Conservation (phyloP, 2,329 filamentous ascomycete species). For the Arthrinium phaeospermum region DNA sequence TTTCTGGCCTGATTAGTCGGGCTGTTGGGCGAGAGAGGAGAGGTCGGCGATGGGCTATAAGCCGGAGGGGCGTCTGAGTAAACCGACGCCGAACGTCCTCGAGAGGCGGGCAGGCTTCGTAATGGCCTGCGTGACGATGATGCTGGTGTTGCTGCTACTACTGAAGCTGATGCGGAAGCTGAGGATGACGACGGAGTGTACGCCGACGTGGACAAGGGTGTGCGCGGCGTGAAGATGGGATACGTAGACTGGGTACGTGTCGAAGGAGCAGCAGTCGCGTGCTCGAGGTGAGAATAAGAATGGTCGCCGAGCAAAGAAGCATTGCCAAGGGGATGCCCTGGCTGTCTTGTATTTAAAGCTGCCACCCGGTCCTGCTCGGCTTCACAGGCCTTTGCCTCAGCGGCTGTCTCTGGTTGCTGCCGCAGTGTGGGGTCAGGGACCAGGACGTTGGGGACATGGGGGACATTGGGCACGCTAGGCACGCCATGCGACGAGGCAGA, state of each 20-base stretch:
- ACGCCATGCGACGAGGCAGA: slow-evolving; percentile 42
- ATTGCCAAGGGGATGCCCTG: slow-evolving; percentile 14
- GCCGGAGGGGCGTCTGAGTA: slow-evolving; percentile 54
- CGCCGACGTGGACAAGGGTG: slow-evolving; percentile 24
- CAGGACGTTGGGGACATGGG: slow-evolving; percentile 53
- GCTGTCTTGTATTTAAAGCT: slow-evolving; percentile 17
- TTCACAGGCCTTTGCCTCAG: slow-evolving; percentile 51
- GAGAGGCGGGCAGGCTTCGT: slow-evolving; percentile 26
- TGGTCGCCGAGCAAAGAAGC: slow-evolving; percentile 18
- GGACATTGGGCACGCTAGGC: slow-evolving; percentile 54
- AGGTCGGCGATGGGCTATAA: slow-evolving; percentile 50
- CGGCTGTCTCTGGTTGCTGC: slow-evolving; percentile 36
- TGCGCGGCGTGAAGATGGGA: slow-evolving; percentile 14
- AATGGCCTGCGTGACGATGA: slow-evolving; percentile 29
- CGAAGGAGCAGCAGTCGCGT: neutral
- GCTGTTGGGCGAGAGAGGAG: slow-evolving; percentile 27
- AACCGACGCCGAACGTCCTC: slow-evolving; percentile 35
- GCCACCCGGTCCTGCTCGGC: slow-evolving; percentile 46
- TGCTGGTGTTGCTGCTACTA: slow-evolving; percentile 1
- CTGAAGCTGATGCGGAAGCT: slow-evolving; percentile 19
- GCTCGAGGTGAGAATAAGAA: slow-evolving; percentile 11
- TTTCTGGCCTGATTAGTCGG: slow-evolving; percentile 33
- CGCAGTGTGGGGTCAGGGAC: slow-evolving; percentile 55
- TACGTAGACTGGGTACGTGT: slow-evolving; percentile 14
- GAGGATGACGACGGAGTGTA: slow-evolving; percentile 21